These are phyloP conservation scores for Penicillium nordicum DNA, from an alignment of 2,329 filamentous ascomycete species.

Conservation along the genomic window DNA sequence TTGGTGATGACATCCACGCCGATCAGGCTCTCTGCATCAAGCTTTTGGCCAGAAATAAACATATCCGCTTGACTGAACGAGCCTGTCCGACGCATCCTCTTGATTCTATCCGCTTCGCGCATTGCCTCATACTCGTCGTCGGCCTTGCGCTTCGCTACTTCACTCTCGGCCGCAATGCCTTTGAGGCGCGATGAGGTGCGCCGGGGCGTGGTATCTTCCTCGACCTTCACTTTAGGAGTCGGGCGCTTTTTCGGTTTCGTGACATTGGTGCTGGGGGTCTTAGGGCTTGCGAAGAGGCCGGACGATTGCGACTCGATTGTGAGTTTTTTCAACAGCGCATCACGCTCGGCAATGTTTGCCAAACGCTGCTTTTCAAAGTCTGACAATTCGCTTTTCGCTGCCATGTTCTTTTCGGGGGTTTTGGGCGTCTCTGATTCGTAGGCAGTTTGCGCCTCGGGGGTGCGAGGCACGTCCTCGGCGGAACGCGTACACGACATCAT, in stretches of 20 bases:
- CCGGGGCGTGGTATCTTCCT: conserved; percentile 54
- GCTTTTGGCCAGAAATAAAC: conserved; percentile 73
- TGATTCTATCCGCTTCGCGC: conserved; percentile 57
- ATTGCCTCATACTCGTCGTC: conserved; percentile 60
- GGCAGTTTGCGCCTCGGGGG: not conserved
- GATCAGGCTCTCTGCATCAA: conserved; percentile 63
- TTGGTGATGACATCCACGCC: conserved; percentile 57
- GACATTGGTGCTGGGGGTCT: conserved; percentile 46
- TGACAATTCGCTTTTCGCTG: conserved; percentile 57
- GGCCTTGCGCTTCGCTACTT: conserved; percentile 65
- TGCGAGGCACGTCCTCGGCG: not conserved
- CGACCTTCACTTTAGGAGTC: conserved; percentile 60
- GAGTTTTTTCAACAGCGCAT: conserved; percentile 75
- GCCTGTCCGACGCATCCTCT: conserved; percentile 62
- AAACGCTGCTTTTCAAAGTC: conserved; percentile 82
- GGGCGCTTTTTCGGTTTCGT: conserved; percentile 48
- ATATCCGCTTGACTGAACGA: conserved; percentile 73
- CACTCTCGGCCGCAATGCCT: conserved; percentile 63
- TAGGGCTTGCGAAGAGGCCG: conserved; percentile 59
- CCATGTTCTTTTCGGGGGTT: not conserved
- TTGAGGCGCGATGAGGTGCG: conserved; percentile 60
- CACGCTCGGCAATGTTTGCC: conserved; percentile 83
- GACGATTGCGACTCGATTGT: conserved; percentile 65
- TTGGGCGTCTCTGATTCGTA: not conserved
- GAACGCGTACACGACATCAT: conserved; percentile 21